phyloP scores from a whole-genome alignment of 2,329 filamentous ascomycete species.

The Lasiodiplodia hormozganensis region DNA sequence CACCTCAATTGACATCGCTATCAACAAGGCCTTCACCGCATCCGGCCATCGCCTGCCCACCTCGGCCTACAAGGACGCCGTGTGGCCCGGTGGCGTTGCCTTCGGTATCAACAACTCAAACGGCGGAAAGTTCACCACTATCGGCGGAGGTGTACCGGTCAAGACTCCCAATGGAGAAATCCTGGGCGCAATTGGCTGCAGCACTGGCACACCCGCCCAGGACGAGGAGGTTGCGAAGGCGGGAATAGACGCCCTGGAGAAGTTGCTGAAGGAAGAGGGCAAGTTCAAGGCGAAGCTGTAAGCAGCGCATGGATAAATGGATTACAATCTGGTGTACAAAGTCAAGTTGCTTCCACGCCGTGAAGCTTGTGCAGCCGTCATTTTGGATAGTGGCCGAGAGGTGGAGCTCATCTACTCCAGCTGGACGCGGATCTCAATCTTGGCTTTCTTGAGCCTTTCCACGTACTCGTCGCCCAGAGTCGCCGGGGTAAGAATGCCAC shows the following conservation, averaged over 20 bases:
- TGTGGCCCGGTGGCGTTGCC: conserved; percentile 60
- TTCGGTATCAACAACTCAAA: conserved; percentile 62
- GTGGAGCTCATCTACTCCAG: neutral
- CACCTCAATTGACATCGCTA: conserved; percentile 67
- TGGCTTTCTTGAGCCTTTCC: conserved; percentile 46
- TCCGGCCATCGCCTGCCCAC: conserved; percentile 62
- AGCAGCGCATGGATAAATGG: conserved; percentile 24
- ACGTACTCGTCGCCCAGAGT: conserved; percentile 72
- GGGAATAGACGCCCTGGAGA: conserved; percentile 58
- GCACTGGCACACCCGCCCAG: conserved; percentile 61
- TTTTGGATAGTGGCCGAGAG: neutral
- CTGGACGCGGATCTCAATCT: conserved; percentile 18
- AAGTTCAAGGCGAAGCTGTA: conserved; percentile 50
- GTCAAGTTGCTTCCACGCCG: neutral
- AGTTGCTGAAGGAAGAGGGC: conserved; percentile 44
- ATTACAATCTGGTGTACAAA: neutral
- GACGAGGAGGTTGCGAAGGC: conserved; percentile 61
- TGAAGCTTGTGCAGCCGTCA: neutral
- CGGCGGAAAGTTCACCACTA: conserved; percentile 60
- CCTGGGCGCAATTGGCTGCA: conserved; percentile 62
- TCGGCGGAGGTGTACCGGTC: conserved; percentile 62
- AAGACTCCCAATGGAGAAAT: conserved; percentile 54
- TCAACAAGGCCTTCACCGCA: conserved; percentile 67
- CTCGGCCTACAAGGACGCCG: conserved; percentile 59
- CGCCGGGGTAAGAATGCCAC: conserved; percentile 75